A percentile compares a stretch with the other conserved stretches of the same genome.
phyloP scores from a whole-genome alignment of 164 flowering plant genomes.

The Umbellularia californica region DNA sequence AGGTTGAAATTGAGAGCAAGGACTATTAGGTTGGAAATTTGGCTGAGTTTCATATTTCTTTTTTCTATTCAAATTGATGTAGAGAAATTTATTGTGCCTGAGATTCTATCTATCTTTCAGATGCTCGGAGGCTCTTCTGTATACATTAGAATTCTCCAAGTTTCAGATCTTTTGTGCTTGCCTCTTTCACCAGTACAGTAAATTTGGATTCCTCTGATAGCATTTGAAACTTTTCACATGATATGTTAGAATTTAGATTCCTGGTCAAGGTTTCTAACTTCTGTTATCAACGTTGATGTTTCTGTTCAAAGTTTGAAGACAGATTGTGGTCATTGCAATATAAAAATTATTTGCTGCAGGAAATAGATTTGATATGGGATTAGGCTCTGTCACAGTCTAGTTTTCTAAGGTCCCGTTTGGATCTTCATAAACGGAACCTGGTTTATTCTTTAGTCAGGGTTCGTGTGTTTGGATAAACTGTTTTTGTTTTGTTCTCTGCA shows the following conservation, averaged over 20 bases:
- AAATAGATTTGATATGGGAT: no score
- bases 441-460: no score
- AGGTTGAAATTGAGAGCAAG: not conserved
- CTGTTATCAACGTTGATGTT: no score
- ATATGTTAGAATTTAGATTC: not conserved
- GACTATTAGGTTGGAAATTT: not conserved
- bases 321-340: no score
- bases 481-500: no score
- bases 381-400: no score
- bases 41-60: not conserved
- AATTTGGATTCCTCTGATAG: not conserved
- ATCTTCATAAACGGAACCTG: no score
- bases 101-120: not conserved
- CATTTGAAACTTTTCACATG: not conserved
- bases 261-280: no score
- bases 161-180: not conserved
- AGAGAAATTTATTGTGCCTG: not conserved
- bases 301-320: no score
- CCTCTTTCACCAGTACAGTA: not conserved
- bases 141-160: not conserved
- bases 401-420: no score
- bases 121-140: not conserved
- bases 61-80: not conserved
- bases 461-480: no score
- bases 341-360: no score